These are phyloP conservation scores for Paraglomus brasilianum DNA, from an alignment of 192 early-diverging fungal genomes.

Conservation along the genomic window DNA sequence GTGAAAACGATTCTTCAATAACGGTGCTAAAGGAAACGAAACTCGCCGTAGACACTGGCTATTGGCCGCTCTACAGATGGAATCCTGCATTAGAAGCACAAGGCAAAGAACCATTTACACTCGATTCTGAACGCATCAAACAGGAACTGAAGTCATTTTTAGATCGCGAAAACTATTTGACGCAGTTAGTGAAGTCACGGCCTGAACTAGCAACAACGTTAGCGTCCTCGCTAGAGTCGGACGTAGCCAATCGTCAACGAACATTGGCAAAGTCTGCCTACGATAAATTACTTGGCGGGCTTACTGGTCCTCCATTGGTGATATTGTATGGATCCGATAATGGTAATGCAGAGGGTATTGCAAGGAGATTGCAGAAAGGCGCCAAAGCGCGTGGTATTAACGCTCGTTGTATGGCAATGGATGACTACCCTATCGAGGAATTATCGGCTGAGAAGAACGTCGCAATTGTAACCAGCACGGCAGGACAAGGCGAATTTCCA, in stretches of 20 bases:
- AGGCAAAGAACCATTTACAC: conserved; percentile 61
- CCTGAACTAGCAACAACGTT: conserved; percentile 59
- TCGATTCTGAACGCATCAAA: conserved; percentile 79
- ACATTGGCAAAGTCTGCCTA: conserved; percentile 68
- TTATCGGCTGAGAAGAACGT: conserved; percentile 76
- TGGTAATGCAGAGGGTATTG: conserved; percentile 81
- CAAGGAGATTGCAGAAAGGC: conserved; percentile 78
- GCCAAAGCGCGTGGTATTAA: conserved; percentile 84
- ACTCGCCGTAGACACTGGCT: conserved; percentile 82
- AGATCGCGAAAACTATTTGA: conserved; percentile 79
- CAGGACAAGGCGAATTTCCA: conserved; percentile 97
- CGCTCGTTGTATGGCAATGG: conserved; percentile 76
- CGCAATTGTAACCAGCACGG: conserved; percentile 77
- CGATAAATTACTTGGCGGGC: conserved; percentile 64
- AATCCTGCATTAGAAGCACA: conserved; percentile 66
- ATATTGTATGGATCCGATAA: conserved; percentile 91
- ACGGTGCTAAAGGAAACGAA: conserved; percentile 86
- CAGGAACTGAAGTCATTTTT: conserved; percentile 79
- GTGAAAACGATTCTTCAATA: conserved; percentile 59
- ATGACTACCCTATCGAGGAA: conserved; percentile 80
- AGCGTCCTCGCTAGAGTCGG: conserved; percentile 64
- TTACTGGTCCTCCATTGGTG: conserved; percentile 77
- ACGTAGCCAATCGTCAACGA: conserved; percentile 59
- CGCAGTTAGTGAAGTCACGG: conserved; percentile 67
- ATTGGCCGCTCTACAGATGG: conserved; percentile 96